Base-by-base conservation (phyloP, 129 eudicot species). In the Oenanthe sinensis region DNA sequence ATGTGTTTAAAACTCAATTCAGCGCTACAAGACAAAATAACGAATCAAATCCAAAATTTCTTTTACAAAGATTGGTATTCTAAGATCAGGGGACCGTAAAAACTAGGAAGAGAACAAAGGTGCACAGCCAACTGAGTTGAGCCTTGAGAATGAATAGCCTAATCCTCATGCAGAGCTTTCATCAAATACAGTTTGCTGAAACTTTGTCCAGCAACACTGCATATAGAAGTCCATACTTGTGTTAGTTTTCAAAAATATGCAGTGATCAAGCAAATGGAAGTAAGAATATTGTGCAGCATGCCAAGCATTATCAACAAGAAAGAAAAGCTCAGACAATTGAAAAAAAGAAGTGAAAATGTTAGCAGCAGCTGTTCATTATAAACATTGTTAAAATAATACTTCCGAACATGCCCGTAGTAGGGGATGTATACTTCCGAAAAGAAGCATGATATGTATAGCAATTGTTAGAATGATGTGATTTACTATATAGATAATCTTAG, bases 141-240 rank as follows among this genome's bases (percentile, higher is more conserved):
- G 8, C 67, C 28, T 8, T 54, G n/a, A n/a, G n/a, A n/a, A n/a
- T n/a, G n/a, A n/a, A n/a, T 22, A 4, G 30, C 67, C 89, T 84
- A 93, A 70, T 89, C 84, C 71, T 95, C 98, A 76, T 95, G 97
- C 81, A 95, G 84, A 37, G 98, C 98, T 90, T 95, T 95, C 87
- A 83, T 90, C 89, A 91, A 83, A 84, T 87, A 92, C 52, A 95
- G 83, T 78, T 88, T 88, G 78, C 92, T 90, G 85, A 95, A 90
- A 84, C 89, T 95, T 89, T 91, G 98, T 71, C 98, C 97, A 22
- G 97, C 98, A 75, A 91, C 93, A 52, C 98, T 94, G 98, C 96
- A 90, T n/a, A 30, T 45, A 37, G 54, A 39, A 77, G 43, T 4
- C 30, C 42, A 42, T 22, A 40, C 3, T 52, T 8, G 48, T 43